These are phyloP conservation scores for Sparassis latifolia DNA, from an alignment of 1,284 basidiomycete species.

Conservation along the genomic window DNA sequence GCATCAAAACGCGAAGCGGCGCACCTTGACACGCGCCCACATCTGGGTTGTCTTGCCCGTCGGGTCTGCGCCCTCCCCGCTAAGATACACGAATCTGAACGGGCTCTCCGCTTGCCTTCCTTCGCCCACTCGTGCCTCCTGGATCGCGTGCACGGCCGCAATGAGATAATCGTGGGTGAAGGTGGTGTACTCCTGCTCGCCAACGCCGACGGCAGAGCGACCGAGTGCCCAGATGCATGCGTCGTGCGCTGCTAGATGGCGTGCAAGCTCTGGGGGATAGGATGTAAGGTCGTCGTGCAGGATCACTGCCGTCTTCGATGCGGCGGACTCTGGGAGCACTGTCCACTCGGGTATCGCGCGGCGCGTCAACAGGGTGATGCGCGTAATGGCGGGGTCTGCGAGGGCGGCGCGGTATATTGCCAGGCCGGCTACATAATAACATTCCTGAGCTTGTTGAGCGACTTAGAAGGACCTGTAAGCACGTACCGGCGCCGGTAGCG, in stretches of 20 bases:
- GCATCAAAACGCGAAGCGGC: not conserved
- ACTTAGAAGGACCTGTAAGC: not conserved
- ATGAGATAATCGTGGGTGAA: conserved; percentile 32
- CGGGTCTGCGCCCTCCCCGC: conserved; percentile 27
- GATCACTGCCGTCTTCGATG: conserved; percentile 26
- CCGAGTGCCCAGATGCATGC: conserved; percentile 38
- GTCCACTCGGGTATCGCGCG: conserved; percentile 28
- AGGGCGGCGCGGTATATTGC: conserved; percentile 32
- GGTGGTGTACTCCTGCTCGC: conserved; percentile 30
- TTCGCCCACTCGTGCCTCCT: conserved; percentile 23
- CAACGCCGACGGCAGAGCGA: conserved; percentile 24
- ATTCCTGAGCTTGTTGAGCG: not conserved
- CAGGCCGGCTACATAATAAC: conserved; percentile 27
- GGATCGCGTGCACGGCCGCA: conserved; percentile 25
- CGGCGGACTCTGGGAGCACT: conserved; percentile 23
- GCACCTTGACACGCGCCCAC: conserved; percentile 31
- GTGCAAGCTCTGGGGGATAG: conserved; percentile 27
- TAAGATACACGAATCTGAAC: conserved; percentile 30
- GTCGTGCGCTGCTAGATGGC: conserved; percentile 29
- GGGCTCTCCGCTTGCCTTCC: conserved; percentile 16
- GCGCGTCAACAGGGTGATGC: conserved; percentile 30
- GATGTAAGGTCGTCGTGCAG: conserved; percentile 29
- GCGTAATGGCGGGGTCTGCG: conserved; percentile 24
- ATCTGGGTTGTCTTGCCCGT: conserved; percentile 22
- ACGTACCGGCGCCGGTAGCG: conserved; percentile 29